phyloP scores from a whole-genome alignment of 2,329 filamentous ascomycete genomes.

The Pseudogymnoascus sp. region DNA sequence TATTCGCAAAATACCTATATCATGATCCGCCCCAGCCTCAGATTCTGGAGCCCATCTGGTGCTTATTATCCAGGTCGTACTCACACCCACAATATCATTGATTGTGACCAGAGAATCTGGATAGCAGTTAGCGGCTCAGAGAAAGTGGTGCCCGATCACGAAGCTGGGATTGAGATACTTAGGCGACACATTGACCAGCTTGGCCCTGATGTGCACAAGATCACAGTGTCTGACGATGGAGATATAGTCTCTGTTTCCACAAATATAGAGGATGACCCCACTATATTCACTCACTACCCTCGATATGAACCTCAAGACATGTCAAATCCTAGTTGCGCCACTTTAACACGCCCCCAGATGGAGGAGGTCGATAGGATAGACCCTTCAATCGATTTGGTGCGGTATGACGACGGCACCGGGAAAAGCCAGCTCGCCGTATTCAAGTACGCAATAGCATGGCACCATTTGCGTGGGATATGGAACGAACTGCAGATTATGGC shows the following conservation, averaged over 20 bases:
- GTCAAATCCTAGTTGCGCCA: not conserved
- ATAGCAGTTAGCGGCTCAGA: not conserved
- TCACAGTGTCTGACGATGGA: not conserved
- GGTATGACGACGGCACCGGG: not conserved
- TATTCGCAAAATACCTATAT: not conserved
- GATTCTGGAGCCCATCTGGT: not conserved
- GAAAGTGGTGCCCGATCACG: not conserved
- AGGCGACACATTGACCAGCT: not conserved
- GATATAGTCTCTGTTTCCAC: not conserved
- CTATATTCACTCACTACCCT: not conserved
- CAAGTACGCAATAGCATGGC: not conserved
- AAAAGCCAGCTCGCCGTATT: not conserved
- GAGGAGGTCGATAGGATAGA: not conserved
- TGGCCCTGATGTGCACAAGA: not conserved
- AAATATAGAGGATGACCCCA: not conserved
- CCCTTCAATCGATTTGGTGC: not conserved
- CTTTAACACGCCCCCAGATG: not conserved
- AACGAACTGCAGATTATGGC: constrained; percentile 31
- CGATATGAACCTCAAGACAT: not conserved
- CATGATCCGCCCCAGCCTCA: not conserved
- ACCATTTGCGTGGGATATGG: constrained; percentile 18
- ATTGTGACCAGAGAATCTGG: not conserved
- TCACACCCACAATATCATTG: not conserved
- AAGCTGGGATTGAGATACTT: not conserved
- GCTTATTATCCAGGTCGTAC: not conserved